Base-by-base conservation (phyloP, 768 basidiomycete species). In the Agrocybe pediades region DNA sequence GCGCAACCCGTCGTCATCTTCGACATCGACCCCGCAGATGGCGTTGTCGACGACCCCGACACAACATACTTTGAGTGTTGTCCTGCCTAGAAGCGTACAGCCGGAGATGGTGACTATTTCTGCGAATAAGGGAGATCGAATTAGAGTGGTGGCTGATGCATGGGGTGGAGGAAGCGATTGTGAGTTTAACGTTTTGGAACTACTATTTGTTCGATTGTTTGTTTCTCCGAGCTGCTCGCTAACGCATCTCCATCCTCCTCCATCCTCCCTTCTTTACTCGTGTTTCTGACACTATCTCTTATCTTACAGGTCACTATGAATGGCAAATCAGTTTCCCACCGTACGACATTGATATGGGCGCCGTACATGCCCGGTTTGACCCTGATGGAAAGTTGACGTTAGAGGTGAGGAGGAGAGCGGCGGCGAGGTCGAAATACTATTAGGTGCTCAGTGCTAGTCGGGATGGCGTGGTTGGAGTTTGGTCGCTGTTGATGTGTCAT, bases 71-170 rank as follows among this genome's bases (percentile, higher is more conserved):
- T 65, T 85, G n/a, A 70, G 70, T 24, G 79, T 84, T 13, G 67
- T 66, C 40, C 76, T 86, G 11, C 82, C 83, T 8, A 62, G 68
- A 44, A 68, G 69, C 9, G 77, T 80, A 41, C 65, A 75, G 57
- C 76, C 81, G 13, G 84, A 86, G 62, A 86, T 86, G 84, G 81
- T 86, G 23, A 86, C 83, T 3, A 77, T 86, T 44, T 77, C 76
- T 27, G 84, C 80, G 40, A 83, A 83, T 64, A 80, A 77, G 60
- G 84, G 83, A 4, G 80, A 84, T 63, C 78, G 74, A 59, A 65
- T 86, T 49, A 73, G 75, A 51, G 75, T 86, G 15, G 75, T 84
- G 20, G 84, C 84, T 19, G 83, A 85, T 63, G 81, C 81, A 41
- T 86, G 84, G 83, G 78, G 84, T 64, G 74, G 76, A 67, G 83